Percentiles rank a stretch among this genome's conserved stretches.
These are phyloP conservation scores for Tylopilus intermedius DNA, from an alignment of 768 basidiomycete species.

Conservation along the genomic window DNA sequence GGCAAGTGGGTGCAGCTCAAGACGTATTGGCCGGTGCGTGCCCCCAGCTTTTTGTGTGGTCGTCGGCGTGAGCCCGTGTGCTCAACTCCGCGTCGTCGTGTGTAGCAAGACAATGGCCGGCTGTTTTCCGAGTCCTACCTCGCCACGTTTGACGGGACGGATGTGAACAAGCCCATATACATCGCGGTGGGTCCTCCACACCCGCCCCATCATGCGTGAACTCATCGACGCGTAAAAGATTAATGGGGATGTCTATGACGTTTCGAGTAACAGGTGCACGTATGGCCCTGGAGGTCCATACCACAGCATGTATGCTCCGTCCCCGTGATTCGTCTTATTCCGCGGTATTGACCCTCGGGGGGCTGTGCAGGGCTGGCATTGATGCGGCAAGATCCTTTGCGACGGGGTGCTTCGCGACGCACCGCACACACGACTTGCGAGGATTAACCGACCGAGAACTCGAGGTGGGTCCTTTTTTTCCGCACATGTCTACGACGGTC, in stretches of 20 bases:
- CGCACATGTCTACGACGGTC: background rate
- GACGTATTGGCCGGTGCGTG: slow-evolving; percentile 60
- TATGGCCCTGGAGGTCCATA: slow-evolving; percentile 91
- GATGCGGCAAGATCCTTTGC: slow-evolving; percentile 92
- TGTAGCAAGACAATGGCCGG: slow-evolving; percentile 49
- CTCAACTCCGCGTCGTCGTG: too few species aligned
- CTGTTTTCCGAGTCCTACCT: slow-evolving; percentile 74
- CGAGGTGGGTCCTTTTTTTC: slow-evolving; percentile 42
- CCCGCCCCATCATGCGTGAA: background rate
- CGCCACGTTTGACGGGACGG: slow-evolving; percentile 65
- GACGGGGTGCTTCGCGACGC: slow-evolving; percentile 89
- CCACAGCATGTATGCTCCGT: slow-evolving; percentile 52
- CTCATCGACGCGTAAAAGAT: slow-evolving; percentile 48
- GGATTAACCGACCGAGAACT: slow-evolving; percentile 71
- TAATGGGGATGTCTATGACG: slow-evolving; percentile 90
- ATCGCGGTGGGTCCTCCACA: slow-evolving; percentile 58
- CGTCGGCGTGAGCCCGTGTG: too few species aligned
- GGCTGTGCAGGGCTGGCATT: slow-evolving; percentile 58
- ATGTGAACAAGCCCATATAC: slow-evolving; percentile 65
- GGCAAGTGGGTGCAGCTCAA: slow-evolving; percentile 57
- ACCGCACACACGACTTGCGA: slow-evolving; percentile 87
- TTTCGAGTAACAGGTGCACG: slow-evolving; percentile 63
- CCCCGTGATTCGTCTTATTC: background rate
- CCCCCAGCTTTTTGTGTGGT: background rate
- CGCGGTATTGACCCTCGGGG: slow-evolving; percentile 21